phyloP scores from a whole-genome alignment of 208 protist genomes.

The Acanthamoeba sp. region DNA sequence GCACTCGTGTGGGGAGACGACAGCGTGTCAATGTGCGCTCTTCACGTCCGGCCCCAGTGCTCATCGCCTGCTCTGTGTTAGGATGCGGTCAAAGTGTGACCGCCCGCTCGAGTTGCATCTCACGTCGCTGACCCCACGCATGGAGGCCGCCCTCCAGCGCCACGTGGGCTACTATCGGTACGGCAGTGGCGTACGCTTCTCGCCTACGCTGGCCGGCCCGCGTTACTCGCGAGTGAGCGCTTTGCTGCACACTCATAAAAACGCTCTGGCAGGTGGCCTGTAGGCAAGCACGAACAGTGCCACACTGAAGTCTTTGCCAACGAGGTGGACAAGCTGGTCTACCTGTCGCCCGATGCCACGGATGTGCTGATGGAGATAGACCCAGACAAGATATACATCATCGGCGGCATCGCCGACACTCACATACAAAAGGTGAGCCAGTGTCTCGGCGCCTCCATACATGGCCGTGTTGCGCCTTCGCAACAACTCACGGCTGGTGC shows the following conservation, averaged over 20 bases:
- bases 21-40: too few species aligned
- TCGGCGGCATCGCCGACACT: slow-evolving; percentile 62
- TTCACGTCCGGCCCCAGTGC: too few species aligned
- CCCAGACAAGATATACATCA: slow-evolving; percentile 53
- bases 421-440: slow-evolving; percentile 29
- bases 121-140: slow-evolving; percentile 21
- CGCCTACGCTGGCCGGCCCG: neutral
- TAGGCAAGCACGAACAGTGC: slow-evolving; percentile 55
- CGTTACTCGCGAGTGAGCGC: too few species aligned
- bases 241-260: too few species aligned
- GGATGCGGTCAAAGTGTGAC: slow-evolving; percentile 1
- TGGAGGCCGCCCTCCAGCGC: slow-evolving; percentile 6
- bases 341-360: slow-evolving; percentile 60
- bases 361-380: slow-evolving; percentile 10
- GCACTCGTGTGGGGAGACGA: too few species aligned
- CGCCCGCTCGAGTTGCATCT: slow-evolving; percentile 48
- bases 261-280: slow-evolving; percentile 3
- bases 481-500: neutral
- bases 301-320: slow-evolving; percentile 50
- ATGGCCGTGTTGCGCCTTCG: too few species aligned
- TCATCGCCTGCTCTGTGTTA: neutral
- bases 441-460: too few species aligned
- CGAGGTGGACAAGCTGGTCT: slow-evolving; percentile 52
- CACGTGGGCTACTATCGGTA: slow-evolving; percentile 54
- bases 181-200: neutral